These are phyloP conservation scores for Blepharisma stoltei DNA, from an alignment of 73 alveolate genomes.

Conservation along the genomic window DNA sequence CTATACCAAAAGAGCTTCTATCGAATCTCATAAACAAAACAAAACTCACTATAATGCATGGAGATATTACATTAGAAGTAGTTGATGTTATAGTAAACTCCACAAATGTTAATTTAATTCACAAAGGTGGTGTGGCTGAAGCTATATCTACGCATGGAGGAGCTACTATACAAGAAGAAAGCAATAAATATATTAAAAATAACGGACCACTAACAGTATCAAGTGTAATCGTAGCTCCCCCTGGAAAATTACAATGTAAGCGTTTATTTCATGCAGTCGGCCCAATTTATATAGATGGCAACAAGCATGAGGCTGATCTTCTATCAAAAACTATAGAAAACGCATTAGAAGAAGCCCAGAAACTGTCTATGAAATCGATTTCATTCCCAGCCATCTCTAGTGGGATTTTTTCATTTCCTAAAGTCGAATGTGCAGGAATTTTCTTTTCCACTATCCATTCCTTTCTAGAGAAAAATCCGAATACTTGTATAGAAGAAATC, in stretches of 20 bases:
- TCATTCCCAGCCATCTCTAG: constrained; percentile 61
- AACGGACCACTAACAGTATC: constrained; percentile 51
- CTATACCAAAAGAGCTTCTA: too few relatives aligned
- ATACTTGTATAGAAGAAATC: background rate
- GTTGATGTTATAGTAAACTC: constrained; percentile 87
- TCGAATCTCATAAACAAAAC: too few relatives aligned
- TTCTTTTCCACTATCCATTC: background rate
- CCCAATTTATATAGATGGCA: background rate
- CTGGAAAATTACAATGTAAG: constrained; percentile 81
- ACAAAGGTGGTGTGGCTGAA: constrained; percentile 79
- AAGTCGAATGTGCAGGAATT: constrained; percentile 31
- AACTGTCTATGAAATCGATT: constrained; percentile 22
- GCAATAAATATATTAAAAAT: constrained; percentile 51
- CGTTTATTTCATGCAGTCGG: constrained; percentile 43
- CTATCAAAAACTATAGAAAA: constrained; percentile 13
- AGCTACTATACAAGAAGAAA: constrained; percentile 51
- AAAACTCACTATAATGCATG: constrained; percentile 33
- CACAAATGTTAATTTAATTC: constrained; percentile 58
- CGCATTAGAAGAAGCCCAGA: constrained; percentile 31
- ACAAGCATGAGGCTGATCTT: background rate
- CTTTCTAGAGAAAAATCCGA: background rate
- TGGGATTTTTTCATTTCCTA: constrained; percentile 52
- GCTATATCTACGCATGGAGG: constrained; percentile 86
- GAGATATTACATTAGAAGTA: constrained; percentile 68
- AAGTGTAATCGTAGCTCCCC: constrained; percentile 57